A percentile compares a stretch with the other conserved stretches of the same genome.
Evolutionary conservation across 305 asterid genomes (phyloP).

Genomic region (Solanum chacoense): DNA sequence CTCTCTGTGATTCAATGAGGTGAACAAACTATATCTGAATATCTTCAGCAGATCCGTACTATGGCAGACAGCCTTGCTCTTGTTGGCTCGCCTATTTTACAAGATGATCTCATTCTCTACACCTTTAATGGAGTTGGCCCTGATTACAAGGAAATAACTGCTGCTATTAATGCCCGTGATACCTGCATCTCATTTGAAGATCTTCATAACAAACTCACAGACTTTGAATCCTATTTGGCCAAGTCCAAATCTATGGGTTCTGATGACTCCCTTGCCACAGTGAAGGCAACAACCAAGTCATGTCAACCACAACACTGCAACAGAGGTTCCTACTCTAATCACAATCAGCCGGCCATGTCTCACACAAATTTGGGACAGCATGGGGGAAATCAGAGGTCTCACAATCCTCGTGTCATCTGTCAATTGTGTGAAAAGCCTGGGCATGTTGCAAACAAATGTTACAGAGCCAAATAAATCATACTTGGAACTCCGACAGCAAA

Average conservation of each 20-base stretch:
- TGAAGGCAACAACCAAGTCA: neutral
- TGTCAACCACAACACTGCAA: neutral
- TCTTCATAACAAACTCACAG: neutral
- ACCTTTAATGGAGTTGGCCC: neutral
- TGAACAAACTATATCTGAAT: neutral
- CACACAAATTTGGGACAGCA: too few species aligned
- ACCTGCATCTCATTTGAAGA: neutral
- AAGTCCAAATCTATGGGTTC: neutral
- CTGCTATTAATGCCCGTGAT: neutral
- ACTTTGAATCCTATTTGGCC: too few species aligned
- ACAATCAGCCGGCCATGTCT: constrained; percentile 1
- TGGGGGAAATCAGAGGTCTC: neutral
- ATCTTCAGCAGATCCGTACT: neutral
- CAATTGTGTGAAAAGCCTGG: neutral
- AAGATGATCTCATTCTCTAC: neutral
- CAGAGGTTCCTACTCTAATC: too few species aligned
- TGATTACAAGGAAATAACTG: neutral
- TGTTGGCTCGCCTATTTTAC: neutral
- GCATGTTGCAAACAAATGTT: neutral
- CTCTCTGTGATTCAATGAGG: neutral
- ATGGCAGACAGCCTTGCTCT: neutral
- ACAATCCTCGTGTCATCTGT: neutral
- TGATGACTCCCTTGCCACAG: neutral
- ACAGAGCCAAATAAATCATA: neutral
- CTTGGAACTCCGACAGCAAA: neutral